Conservation (phyloP, 805 yeast genomes). For the Myxozyma monticola region DNA sequence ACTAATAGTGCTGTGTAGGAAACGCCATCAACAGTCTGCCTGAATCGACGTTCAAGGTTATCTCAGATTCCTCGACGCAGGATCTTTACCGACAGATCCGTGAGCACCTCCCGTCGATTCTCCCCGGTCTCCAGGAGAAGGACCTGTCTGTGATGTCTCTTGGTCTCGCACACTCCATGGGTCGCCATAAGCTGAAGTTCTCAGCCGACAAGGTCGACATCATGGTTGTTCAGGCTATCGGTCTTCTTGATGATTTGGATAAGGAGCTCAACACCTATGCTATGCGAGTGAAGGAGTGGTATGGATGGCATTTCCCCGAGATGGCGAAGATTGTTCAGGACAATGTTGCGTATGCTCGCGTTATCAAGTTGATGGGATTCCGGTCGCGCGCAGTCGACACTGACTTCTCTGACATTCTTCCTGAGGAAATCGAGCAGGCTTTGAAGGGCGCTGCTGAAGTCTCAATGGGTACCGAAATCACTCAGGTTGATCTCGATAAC, state of each 20-base stretch:
- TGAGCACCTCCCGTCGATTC: slow-evolving; percentile 87
- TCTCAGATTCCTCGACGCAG: slow-evolving; percentile 91
- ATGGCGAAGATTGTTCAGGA: slow-evolving; percentile 95
- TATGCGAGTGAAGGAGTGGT: slow-evolving; percentile 99
- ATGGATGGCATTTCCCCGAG: slow-evolving; percentile 99
- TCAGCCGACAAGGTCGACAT: slow-evolving; percentile 98
- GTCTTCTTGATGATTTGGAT: slow-evolving; percentile 92
- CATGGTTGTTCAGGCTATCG: slow-evolving; percentile 99
- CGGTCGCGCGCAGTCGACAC: slow-evolving; percentile 88
- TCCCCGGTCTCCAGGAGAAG: slow-evolving; percentile 87
- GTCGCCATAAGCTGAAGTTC: slow-evolving; percentile 96
- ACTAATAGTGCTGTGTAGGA: slow-evolving; percentile 15
- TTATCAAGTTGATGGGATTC: slow-evolving; percentile 88
- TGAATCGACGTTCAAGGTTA: slow-evolving; percentile 81
- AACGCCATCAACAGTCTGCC: slow-evolving; percentile 89
- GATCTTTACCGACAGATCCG: slow-evolving; percentile 95
- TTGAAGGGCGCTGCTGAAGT: slow-evolving; percentile 97
- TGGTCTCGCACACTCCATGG: slow-evolving; percentile 98
- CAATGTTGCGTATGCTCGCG: slow-evolving; percentile 94
- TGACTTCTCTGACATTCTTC: slow-evolving; percentile 85
- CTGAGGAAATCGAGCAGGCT: slow-evolving; percentile 89
- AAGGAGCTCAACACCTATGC: slow-evolving; percentile 97
- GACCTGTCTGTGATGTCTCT: slow-evolving; percentile 92
- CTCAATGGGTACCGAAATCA: slow-evolving; percentile 99
- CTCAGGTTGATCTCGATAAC: slow-evolving; percentile 83